These are phyloP conservation scores for Dipodascopsis tothii DNA, from an alignment of 805 yeast species.

Conservation along the genomic window DNA sequence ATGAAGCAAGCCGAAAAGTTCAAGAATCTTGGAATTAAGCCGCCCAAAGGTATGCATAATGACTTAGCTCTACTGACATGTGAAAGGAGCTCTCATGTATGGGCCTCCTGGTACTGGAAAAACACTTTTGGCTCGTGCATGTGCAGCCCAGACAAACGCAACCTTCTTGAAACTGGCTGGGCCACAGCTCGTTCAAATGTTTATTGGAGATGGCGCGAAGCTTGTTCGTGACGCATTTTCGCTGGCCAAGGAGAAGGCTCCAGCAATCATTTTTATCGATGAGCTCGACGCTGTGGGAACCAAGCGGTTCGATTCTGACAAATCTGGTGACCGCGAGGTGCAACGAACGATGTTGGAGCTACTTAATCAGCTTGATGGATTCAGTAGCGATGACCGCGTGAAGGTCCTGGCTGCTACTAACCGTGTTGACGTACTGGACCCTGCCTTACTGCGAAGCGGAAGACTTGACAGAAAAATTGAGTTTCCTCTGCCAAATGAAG, in stretches of 20 bases:
- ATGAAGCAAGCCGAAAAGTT: conserved; percentile 98
- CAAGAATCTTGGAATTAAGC: conserved; percentile 86
- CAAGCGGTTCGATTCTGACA: conserved; percentile 93
- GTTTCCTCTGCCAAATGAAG: conserved; percentile 95
- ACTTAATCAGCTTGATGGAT: conserved; percentile 94
- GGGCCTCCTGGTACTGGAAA: conserved; percentile 99
- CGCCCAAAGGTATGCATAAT: conserved; percentile 68
- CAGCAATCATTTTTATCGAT: conserved; percentile 94
- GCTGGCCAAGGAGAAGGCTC: conserved; percentile 95
- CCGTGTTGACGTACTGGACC: conserved; percentile 95
- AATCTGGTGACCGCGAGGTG: conserved; percentile 96
- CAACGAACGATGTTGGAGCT: conserved; percentile 99
- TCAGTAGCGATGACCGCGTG: conserved; percentile 93
- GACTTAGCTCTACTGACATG: not conserved
- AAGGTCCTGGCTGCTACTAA: conserved; percentile 97
- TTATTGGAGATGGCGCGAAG: conserved; percentile 98
- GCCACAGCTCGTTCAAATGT: conserved; percentile 96
- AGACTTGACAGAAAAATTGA: conserved; percentile 96
- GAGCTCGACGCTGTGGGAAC: conserved; percentile 99
- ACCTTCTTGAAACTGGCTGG: conserved; percentile 95
- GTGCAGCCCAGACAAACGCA: conserved; percentile 98
- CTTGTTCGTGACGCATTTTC: conserved; percentile 96
- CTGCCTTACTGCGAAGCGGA: conserved; percentile 96
- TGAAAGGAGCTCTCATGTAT: conserved; percentile 69
- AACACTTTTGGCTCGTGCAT: conserved; percentile 92